Conservation (phyloP, 106 monocot genomes). For the Acanthochlamys bracteata region DNA sequence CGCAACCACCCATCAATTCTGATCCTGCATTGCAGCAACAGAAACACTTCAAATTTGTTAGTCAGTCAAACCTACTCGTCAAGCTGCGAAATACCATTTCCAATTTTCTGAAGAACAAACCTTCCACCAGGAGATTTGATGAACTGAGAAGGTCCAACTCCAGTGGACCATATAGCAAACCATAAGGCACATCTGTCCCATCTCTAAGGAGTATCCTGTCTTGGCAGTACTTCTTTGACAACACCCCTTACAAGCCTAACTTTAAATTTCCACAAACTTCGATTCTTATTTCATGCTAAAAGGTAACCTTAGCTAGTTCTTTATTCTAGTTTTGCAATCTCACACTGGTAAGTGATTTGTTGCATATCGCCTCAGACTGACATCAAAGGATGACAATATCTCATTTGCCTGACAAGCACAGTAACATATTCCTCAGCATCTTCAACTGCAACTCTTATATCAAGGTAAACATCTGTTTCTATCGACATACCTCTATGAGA, state of each 20-base stretch:
- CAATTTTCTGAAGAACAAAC: conserved; percentile 21
- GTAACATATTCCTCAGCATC: neutral
- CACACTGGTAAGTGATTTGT: conserved; percentile 87
- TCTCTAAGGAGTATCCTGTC: conserved; percentile 66
- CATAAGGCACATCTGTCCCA: conserved; percentile 88
- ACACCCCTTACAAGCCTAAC: conserved; percentile 77
- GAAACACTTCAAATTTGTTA: neutral
- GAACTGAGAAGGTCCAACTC: conserved; percentile 80
- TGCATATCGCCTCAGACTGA: conserved; percentile 85
- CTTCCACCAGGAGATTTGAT: conserved; percentile 94
- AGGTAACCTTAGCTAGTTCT: neutral
- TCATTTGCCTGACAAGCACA: conserved; percentile 77
- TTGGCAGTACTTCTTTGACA: conserved; percentile 76
- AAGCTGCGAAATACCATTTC: neutral
- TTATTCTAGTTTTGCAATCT: neutral
- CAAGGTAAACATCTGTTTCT: neutral
- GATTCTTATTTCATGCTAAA: no score
- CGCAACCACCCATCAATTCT: conserved; percentile 93
- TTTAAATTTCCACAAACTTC: neutral
- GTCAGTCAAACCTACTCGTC: neutral
- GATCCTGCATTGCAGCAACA: conserved; percentile 45
- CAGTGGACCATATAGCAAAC: conserved; percentile 96
- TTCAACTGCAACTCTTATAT: neutral
- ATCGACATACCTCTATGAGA: conserved; percentile 81
- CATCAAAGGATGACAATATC: conserved; percentile 92